phyloP scores from a whole-genome alignment of 805 yeast genomes.

The Wickerhamiella allomyrinae region DNA sequence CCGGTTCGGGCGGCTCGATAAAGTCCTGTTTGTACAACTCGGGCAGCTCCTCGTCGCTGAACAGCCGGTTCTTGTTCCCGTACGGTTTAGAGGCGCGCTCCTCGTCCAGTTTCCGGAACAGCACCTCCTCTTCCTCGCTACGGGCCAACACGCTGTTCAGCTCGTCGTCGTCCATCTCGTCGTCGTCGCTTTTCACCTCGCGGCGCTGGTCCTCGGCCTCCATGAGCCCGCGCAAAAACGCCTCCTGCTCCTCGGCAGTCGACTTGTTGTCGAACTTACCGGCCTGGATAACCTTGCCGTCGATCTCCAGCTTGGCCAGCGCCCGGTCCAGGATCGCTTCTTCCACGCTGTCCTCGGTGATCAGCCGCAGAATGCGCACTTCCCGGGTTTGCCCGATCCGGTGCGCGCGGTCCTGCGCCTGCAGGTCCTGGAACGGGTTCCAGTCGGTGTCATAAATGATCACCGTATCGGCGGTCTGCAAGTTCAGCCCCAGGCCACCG shows the following conservation, averaged over 20 bases:
- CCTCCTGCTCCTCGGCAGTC: conserved; percentile 94
- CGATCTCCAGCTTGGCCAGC: conserved; percentile 82
- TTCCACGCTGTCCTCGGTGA: conserved; percentile 86
- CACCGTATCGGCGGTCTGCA: conserved; percentile 96
- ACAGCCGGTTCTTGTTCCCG: conserved; percentile 37
- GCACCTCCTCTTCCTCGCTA: conserved; percentile 47
- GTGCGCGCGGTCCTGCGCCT: conserved; percentile 98
- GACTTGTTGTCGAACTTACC: conserved; percentile 97
- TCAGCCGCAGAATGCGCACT: conserved; percentile 79
- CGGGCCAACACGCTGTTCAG: conserved; percentile 79
- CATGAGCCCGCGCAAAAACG: conserved; percentile 67
- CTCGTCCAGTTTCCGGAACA: conserved; percentile 54
- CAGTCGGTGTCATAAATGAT: conserved; percentile 95
- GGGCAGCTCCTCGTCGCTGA: conserved; percentile 61
- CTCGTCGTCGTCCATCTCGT: conserved; percentile 69
- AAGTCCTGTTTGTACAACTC: conserved; percentile 51
- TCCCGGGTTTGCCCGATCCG: conserved; percentile 97
- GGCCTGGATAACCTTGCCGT: conserved; percentile 96
- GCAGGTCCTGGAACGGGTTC: conserved; percentile 99
- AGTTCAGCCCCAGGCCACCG: conserved; percentile 90
- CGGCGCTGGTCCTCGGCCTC: conserved; percentile 66
- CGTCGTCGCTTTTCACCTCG: conserved; percentile 35
- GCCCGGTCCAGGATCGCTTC: conserved; percentile 90
- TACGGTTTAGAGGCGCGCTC: conserved; percentile 32
- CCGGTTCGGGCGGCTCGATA: conserved; percentile 16